phyloP scores from a whole-genome alignment of 1,284 basidiomycete genomes.

The Ganoderma boninense region DNA sequence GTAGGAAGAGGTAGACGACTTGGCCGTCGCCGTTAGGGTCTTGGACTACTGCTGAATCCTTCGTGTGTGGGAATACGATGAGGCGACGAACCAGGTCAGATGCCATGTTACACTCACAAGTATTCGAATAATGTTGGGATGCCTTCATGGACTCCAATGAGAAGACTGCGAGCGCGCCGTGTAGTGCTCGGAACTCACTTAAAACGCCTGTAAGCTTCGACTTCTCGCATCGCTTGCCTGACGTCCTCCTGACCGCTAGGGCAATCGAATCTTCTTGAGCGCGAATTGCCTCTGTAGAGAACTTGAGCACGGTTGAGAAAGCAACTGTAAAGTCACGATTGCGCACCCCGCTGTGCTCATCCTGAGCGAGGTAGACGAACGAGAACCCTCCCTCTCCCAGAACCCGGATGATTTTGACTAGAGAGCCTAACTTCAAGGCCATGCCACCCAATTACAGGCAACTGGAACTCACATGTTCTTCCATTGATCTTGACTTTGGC shows the following conservation, averaged over 20 bases:
- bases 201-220: conserved; percentile 91
- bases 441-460: background rate
- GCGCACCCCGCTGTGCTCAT: conserved; percentile 81
- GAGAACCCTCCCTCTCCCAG: conserved; percentile 96
- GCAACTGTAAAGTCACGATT: background rate
- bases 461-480: conserved; percentile 74
- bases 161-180: conserved; percentile 9
- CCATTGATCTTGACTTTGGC: conserved; percentile 94
- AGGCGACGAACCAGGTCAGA: background rate
- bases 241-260: conserved; percentile 84
- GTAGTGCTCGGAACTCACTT: conserved; percentile 60
- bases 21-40: conserved; percentile 94
- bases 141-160: conserved; percentile 52
- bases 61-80: background rate
- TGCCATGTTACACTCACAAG: conserved; percentile 54
- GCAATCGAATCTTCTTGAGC: conserved; percentile 93
- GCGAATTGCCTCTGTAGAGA: conserved; percentile 81
- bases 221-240: conserved; percentile 88
- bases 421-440: conserved; percentile 6
- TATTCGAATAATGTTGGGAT: conserved; percentile 91
- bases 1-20: conserved; percentile 94
- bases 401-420: conserved; percentile 88
- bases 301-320: background rate
- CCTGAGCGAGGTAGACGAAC: conserved; percentile 93
- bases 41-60: conserved; percentile 95